Percentiles rank a stretch among this genome's conserved stretches.
phyloP scores from a whole-genome alignment of 495 filamentous ascomycete genomes.

The Bacidia rubella region DNA sequence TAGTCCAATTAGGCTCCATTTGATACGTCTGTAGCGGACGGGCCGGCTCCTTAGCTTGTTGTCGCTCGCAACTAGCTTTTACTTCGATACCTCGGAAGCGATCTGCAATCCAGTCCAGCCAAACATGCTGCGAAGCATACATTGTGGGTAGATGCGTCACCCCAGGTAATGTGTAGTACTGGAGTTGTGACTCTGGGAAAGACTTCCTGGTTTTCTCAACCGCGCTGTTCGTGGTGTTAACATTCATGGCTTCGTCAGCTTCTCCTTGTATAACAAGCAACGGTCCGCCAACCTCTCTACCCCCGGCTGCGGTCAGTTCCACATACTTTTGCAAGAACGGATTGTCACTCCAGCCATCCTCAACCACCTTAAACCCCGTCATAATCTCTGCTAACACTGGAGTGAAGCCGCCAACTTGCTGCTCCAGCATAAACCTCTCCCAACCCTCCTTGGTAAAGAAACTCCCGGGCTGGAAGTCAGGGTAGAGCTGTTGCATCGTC shows the following conservation, averaged over 20 bases:
- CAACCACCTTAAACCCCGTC: constrained; percentile 9
- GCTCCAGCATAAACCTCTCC: constrained; percentile 16
- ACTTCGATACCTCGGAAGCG: constrained; percentile 20
- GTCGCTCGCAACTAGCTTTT: neutral
- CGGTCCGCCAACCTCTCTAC: constrained; percentile 26
- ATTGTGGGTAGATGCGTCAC: constrained; percentile 24
- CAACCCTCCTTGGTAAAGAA: constrained; percentile 22
- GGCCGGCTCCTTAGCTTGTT: no score
- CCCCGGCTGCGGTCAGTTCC: constrained; percentile 13
- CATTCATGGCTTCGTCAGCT: constrained; percentile 19
- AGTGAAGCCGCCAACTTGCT: constrained; percentile 24
- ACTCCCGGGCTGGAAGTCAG: constrained; percentile 11
- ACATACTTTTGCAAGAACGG: constrained; percentile 11
- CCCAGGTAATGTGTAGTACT: constrained; percentile 20
- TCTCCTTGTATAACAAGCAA: constrained; percentile 33
- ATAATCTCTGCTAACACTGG: constrained; percentile 16
- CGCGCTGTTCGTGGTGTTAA: constrained; percentile 14
- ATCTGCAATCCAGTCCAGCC: constrained; percentile 30
- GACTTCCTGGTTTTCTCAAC: constrained; percentile 21
- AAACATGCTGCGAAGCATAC: constrained; percentile 20
- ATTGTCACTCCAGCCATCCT: constrained; percentile 16
- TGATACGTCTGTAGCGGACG: no score
- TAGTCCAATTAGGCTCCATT: no score
- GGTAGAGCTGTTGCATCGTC: constrained; percentile 3
- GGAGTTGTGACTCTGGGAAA: constrained; percentile 17